Evolutionary conservation across 2,329 filamentous ascomycete genomes (phyloP), one percentile per base, ranked within the genome.

Genomic region (Diaporthe longicolla): DNA sequence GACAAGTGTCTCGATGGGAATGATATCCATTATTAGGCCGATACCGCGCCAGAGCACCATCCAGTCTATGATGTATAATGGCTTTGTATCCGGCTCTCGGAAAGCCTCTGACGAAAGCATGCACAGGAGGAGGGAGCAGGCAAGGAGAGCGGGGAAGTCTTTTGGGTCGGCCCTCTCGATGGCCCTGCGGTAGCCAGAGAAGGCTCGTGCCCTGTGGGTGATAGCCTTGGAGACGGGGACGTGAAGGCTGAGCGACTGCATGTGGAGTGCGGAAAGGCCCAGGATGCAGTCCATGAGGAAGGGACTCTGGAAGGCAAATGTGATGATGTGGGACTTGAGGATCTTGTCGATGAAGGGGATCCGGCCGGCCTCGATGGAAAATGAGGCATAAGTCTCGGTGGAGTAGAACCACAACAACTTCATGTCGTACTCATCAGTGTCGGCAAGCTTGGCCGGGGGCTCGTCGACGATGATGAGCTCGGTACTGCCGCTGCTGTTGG

Each of bases 251-350:
- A 52, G 48, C n/a, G 77, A 80, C 75, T 85, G 83, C 77, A 89
- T 82, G 75, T 90, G 87, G 29, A 88, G 80, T 24, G 87, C 84
- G 0, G 89, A 84, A 1, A 90, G 81, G 15, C 84, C 88, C 74
- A 90, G 84, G n/a, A 90, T 76, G 10, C 84, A 86, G 76, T 90
- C 83, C 86, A 90, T 87, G 45, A 90, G 84, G 75, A 90, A 90
- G 0, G 84, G 85, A n/a, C 83, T 84, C 63, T 84, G 79, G 69
- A 90, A 89, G 55, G 88, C 89, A 52, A 87, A 83, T 50, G 86
- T 83, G 9, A 89, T 85, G 57, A 90, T 80, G 29, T 82, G 83
- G 35, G 85, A 82, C 74, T 84, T 84, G 74, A 90, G 83, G 29
- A 87, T 82, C 11, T 84, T 79, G 73, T 86, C 84, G 70, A 87